Conservation (phyloP, 2,329 filamentous ascomycete species). For the Talaromyces sp. region DNA sequence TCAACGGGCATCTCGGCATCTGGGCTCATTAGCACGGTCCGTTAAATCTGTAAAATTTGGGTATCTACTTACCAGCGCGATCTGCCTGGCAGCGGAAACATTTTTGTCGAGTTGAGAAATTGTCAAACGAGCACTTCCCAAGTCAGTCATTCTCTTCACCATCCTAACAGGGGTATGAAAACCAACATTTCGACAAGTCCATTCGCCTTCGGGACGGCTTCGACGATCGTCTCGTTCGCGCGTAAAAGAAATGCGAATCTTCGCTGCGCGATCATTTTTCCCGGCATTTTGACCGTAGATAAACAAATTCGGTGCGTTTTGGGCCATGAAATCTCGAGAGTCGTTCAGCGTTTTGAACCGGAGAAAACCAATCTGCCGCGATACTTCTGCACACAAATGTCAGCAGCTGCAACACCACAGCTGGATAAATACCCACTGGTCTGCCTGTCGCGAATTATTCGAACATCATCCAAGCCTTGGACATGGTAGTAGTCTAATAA, state of each 20-base stretch:
- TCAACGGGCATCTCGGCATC: conserved; percentile 28
- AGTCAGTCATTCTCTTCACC: background rate
- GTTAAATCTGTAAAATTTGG: background rate
- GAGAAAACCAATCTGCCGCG: conserved; percentile 52
- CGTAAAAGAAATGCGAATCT: conserved; percentile 48
- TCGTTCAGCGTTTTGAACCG: conserved; percentile 46
- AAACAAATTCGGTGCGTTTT: conserved; percentile 45
- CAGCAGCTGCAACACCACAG: conserved; percentile 4
- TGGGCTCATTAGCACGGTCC: conserved; percentile 16
- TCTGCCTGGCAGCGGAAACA: conserved; percentile 56
- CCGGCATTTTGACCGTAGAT: conserved; percentile 41
- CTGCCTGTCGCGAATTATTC: conserved; percentile 53
- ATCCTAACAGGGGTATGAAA: background rate
- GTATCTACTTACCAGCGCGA: conserved; percentile 43
- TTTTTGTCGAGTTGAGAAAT: conserved; percentile 50
- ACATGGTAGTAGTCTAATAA: conserved; percentile 47
- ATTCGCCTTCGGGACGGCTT: conserved; percentile 47
- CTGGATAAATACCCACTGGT: conserved; percentile 40
- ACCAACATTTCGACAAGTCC: conserved; percentile 50
- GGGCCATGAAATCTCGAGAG: conserved; percentile 49
- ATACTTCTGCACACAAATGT: conserved; percentile 38
- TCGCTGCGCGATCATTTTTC: conserved; percentile 36
- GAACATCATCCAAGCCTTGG: conserved; percentile 50
- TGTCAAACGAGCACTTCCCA: conserved; percentile 46
- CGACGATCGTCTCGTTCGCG: conserved; percentile 48